phyloP scores from a whole-genome alignment of 208 protist species.

The Paratrypanosoma confusum region DNA sequence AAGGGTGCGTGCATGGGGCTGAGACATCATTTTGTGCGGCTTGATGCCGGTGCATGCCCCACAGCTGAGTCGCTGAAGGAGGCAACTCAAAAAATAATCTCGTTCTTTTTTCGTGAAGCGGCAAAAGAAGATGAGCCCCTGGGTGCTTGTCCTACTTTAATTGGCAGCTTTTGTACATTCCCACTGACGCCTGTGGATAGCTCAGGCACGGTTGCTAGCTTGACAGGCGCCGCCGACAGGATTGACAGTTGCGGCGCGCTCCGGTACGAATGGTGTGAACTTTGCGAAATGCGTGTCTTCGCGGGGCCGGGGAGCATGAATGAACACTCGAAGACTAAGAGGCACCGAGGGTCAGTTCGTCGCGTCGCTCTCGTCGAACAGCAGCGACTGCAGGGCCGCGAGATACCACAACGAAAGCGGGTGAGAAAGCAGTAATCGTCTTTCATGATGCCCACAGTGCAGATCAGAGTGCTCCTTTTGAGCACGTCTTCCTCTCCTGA shows the following conservation, averaged over 20 bases:
- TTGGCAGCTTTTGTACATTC: too few relatives aligned
- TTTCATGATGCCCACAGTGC: background rate
- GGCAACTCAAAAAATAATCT: too few relatives aligned
- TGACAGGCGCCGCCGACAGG: too few relatives aligned
- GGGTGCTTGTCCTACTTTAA: too few relatives aligned
- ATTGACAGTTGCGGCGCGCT: too few relatives aligned
- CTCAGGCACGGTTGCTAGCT: too few relatives aligned
- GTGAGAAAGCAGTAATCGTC: background rate
- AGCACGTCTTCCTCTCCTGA: constrained; percentile 2
- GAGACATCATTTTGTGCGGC: constrained; percentile 23
- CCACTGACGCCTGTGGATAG: too few relatives aligned
- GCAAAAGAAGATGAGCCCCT: too few relatives aligned
- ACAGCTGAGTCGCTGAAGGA: too few relatives aligned
- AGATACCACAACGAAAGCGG: constrained; percentile 38
- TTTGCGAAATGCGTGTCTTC: constrained; percentile 47
- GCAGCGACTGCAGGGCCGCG: constrained; percentile 37
- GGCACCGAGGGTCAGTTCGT: constrained; percentile 42
- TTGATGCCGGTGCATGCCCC: too few relatives aligned
- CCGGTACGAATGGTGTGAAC: constrained; percentile 38
- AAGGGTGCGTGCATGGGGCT: too few relatives aligned
- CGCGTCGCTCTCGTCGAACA: constrained; percentile 33
- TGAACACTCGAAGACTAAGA: constrained; percentile 47
- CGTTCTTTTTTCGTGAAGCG: too few relatives aligned
- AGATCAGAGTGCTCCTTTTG: constrained; percentile 1
- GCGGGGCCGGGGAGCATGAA: constrained; percentile 35